Evolutionary conservation across 495 filamentous ascomycete genomes (phyloP).

Genomic region (Entonaema liquescens): DNA sequence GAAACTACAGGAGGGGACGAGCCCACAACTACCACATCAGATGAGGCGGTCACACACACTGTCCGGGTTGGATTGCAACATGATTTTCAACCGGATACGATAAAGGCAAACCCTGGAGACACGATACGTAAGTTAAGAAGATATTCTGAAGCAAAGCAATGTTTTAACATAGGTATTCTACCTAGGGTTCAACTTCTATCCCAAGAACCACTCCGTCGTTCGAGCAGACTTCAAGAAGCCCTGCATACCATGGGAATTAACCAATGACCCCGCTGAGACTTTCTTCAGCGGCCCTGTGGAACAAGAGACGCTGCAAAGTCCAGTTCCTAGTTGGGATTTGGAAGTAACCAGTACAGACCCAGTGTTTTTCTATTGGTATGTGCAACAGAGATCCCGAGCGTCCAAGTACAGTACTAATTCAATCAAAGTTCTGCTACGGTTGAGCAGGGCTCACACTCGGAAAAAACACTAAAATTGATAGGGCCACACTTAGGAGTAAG

Average conservation of each 20-base stretch:
- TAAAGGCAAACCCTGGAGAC: constrained; percentile 15
- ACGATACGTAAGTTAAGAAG: constrained; percentile 23
- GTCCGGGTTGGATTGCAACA: constrained; percentile 22
- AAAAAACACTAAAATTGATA: too few relatives aligned
- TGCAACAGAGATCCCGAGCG: background rate
- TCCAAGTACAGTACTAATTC: background rate
- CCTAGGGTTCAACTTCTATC: constrained; percentile 63
- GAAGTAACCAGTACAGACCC: constrained; percentile 65
- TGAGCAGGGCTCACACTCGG: too few relatives aligned
- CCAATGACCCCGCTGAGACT: constrained; percentile 24
- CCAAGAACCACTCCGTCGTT: constrained; percentile 66
- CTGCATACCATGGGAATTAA: constrained; percentile 67
- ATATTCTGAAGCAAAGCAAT: too few relatives aligned
- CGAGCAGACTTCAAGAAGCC: constrained; percentile 63
- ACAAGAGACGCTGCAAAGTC: constrained; percentile 47
- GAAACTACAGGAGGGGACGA: background rate
- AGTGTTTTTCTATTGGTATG: constrained; percentile 67
- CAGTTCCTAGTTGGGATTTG: constrained; percentile 53
- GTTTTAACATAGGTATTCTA: background rate
- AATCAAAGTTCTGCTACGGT: constrained; percentile 22
- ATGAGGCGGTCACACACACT: constrained; percentile 16
- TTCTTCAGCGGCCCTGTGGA: constrained; percentile 20
- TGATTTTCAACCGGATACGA: constrained; percentile 21
- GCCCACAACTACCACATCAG: background rate
- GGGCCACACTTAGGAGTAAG: too few relatives aligned